phyloP scores from a whole-genome alignment of 2,329 filamentous ascomycete species.

The Fusarium sp. region DNA sequence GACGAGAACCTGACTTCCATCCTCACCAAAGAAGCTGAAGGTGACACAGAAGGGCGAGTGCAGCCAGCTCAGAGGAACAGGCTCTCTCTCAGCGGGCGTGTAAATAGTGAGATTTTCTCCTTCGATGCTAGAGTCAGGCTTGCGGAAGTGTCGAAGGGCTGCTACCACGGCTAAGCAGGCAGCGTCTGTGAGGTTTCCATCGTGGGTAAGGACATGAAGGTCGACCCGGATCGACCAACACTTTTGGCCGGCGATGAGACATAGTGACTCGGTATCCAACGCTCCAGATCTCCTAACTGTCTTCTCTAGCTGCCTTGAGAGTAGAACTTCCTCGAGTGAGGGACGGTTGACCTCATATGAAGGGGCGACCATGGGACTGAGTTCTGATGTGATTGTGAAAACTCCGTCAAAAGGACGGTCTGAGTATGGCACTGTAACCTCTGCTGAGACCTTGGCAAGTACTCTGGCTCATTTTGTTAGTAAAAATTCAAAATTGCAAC shows the following conservation, averaged over 20 bases:
- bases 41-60: constrained; percentile 94
- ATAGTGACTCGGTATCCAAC: constrained; percentile 94
- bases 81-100: constrained; percentile 86
- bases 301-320: constrained; percentile 92
- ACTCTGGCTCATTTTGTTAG: constrained; percentile 68
- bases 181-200: constrained; percentile 90
- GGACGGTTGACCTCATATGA: constrained; percentile 88
- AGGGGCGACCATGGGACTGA: constrained; percentile 92
- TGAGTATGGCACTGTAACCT: constrained; percentile 85
- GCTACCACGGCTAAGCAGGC: constrained; percentile 89
- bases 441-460: constrained; percentile 85
- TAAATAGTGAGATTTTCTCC: constrained; percentile 89
- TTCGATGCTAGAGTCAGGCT: constrained; percentile 88
- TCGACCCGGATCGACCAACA: constrained; percentile 94
- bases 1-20: constrained; percentile 75
- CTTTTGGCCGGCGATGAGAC: constrained; percentile 89
- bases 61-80: constrained; percentile 88
- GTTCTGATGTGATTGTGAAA: constrained; percentile 91
- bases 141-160: constrained; percentile 89
- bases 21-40: constrained; percentile 84
- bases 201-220: constrained; percentile 90
- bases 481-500: not conserved
- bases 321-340: constrained; percentile 85
- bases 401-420: constrained; percentile 96
- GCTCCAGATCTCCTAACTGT: constrained; percentile 92